phyloP scores from a whole-genome alignment of 495 filamentous ascomycete species.

The Xylaria longipes region DNA sequence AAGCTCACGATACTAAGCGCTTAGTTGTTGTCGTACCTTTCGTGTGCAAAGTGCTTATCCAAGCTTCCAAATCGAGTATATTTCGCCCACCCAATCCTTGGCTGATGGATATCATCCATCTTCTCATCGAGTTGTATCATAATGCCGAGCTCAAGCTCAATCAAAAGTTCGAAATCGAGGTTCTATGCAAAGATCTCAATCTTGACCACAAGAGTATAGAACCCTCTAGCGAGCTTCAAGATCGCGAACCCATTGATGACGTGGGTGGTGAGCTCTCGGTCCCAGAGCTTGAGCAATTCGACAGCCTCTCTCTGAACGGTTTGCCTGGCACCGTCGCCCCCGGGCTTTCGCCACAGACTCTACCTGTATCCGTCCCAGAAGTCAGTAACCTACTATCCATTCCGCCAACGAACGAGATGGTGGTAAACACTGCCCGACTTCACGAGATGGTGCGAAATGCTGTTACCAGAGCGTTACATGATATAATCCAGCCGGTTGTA shows the following conservation, averaged over 20 bases:
- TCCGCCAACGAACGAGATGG: slow-evolving; percentile 75
- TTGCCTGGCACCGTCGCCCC: slow-evolving; percentile 72
- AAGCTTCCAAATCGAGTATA: slow-evolving; percentile 82
- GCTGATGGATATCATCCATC: slow-evolving; percentile 89
- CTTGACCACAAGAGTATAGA: slow-evolving; percentile 87
- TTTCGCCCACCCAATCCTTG: slow-evolving; percentile 97
- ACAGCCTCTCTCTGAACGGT: slow-evolving; percentile 74
- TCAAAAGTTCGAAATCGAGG: slow-evolving; percentile 97
- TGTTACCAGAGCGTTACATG: slow-evolving; percentile 84
- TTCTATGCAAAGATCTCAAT: slow-evolving; percentile 89
- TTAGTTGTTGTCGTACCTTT: slow-evolving; percentile 93
- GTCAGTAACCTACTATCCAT: slow-evolving; percentile 74
- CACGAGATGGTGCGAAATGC: slow-evolving; percentile 83
- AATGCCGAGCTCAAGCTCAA: slow-evolving; percentile 93
- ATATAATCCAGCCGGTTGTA: slow-evolving; percentile 96
- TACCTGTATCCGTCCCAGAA: slow-evolving; percentile 79
- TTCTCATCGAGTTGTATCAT: slow-evolving; percentile 91
- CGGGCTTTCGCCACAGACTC: slow-evolving; percentile 73
- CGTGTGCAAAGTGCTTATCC: slow-evolving; percentile 89
- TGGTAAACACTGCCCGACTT: slow-evolving; percentile 71
- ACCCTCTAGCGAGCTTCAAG: slow-evolving; percentile 79
- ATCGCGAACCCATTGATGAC: slow-evolving; percentile 71
- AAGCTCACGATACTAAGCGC: slow-evolving; percentile 88
- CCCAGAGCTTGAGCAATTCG: slow-evolving; percentile 71
- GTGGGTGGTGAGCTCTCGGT: slow-evolving; percentile 54